These are phyloP conservation scores for Puccinia hordei DNA, from an alignment of 1,284 basidiomycete species.

Conservation along the genomic window DNA sequence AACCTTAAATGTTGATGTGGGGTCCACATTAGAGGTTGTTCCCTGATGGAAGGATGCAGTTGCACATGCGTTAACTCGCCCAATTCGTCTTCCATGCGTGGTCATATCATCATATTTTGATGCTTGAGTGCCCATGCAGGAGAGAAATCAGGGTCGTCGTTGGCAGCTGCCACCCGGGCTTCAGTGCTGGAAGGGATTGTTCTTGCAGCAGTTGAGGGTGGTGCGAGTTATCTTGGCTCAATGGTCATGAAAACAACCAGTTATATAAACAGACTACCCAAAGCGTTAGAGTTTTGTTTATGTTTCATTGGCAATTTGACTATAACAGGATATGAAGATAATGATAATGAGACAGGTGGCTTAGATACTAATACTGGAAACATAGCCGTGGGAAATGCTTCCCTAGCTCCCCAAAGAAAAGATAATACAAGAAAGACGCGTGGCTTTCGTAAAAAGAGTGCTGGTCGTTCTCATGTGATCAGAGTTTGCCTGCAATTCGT, in stretches of 20 bases:
- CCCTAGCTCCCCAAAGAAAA: slow-evolving; percentile 4
- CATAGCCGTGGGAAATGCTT: neutral
- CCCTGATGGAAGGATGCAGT: no score
- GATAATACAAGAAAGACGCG: slow-evolving; percentile 6
- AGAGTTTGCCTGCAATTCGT: neutral
- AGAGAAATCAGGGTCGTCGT: no score
- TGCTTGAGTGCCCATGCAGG: no score
- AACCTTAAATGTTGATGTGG: no score
- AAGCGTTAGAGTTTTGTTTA: slow-evolving; percentile 12
- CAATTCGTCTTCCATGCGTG: no score
- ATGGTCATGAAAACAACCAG: neutral
- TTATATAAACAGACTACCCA: slow-evolving; percentile 4
- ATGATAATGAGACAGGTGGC: neutral
- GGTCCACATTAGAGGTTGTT: no score
- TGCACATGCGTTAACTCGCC: no score
- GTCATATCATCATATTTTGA: no score
- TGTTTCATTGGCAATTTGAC: neutral
- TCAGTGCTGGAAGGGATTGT: no score
- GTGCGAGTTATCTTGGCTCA: no score
- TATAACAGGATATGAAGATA: neutral
- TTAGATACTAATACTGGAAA: slow-evolving; percentile 10
- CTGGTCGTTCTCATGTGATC: neutral
- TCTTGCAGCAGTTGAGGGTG: no score
- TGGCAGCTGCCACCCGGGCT: no score
- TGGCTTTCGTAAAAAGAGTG: neutral